A percentile compares a stretch with the other conserved stretches of the same genome.
Evolutionary conservation across 257 asterid species (phyloP).

Genomic region (Solanum virginianum): DNA sequence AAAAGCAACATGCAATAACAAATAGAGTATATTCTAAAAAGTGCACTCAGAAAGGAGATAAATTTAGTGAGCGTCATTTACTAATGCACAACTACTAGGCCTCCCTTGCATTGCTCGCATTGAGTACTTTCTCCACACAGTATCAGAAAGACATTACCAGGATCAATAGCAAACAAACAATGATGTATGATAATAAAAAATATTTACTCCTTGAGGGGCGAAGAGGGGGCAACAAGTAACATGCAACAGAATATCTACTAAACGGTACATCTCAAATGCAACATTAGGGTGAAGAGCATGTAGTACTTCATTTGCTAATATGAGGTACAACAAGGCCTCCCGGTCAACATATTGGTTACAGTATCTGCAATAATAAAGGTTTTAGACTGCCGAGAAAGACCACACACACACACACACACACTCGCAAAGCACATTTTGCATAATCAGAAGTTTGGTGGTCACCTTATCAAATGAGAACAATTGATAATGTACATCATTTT

Average conservation of each 20-base stretch:
- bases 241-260: neutral
- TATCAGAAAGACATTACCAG: neutral
- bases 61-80: neutral
- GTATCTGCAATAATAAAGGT: constrained; percentile 41
- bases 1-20: neutral
- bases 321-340: constrained; percentile 79
- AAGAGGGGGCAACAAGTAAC: neutral
- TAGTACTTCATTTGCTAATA: constrained; percentile 78
- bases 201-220: neutral
- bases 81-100: neutral
- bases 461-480: constrained; percentile 83
- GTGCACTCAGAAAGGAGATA: neutral
- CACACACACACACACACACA: no score
- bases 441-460: neutral
- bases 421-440: neutral
- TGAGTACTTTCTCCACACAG: neutral
- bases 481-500: constrained; percentile 42
- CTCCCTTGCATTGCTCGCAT: neutral
- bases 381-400: neutral
- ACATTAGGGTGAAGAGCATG: constrained; percentile 84
- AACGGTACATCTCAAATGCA: neutral
- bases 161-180: neutral
- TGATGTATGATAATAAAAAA: neutral
- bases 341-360: constrained; percentile 94
- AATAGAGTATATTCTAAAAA: neutral